Evolutionary conservation across 495 filamentous ascomycete species (phyloP).

Genomic region (Pyrenula massariospora): DNA sequence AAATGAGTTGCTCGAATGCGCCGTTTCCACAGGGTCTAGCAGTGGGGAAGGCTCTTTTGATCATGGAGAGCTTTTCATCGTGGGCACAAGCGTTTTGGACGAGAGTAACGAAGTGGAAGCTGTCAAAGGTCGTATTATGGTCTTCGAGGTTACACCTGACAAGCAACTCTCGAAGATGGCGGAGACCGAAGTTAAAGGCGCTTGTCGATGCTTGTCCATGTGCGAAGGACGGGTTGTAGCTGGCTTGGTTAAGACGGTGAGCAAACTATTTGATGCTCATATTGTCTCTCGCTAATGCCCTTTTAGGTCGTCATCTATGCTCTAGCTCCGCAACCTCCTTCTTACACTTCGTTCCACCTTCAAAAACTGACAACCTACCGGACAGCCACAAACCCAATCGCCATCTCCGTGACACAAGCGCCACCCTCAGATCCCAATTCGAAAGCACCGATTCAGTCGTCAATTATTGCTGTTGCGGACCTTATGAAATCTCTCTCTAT

Average conservation of each 20-base stretch:
- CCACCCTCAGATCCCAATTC: slow-evolving; percentile 21
- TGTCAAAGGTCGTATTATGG: slow-evolving; percentile 63
- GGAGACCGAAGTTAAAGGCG: slow-evolving; percentile 54
- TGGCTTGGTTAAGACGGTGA: slow-evolving; percentile 73
- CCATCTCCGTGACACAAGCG: slow-evolving; percentile 48
- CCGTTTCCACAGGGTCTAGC: slow-evolving; percentile 28
- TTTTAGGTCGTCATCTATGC: slow-evolving; percentile 45
- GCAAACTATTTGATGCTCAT: slow-evolving; percentile 6
- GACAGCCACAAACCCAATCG: slow-evolving; percentile 74
- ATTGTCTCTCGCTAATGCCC: slow-evolving; percentile 16
- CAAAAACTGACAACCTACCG: slow-evolving; percentile 62
- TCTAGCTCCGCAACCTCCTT: slow-evolving; percentile 35
- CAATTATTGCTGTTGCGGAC: slow-evolving; percentile 71
- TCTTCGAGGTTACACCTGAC: slow-evolving; percentile 71
- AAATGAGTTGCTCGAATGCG: slow-evolving; percentile 74
- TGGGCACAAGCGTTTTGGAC: slow-evolving; percentile 71
- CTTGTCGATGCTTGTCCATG: slow-evolving; percentile 65
- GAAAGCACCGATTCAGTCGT: slow-evolving; percentile 3
- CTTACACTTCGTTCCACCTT: slow-evolving; percentile 36
- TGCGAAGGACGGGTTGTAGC: slow-evolving; percentile 72
- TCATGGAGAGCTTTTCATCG: slow-evolving; percentile 54
- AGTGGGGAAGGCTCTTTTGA: slow-evolving; percentile 63
- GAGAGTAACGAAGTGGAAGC: slow-evolving; percentile 40
- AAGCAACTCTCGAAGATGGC: slow-evolving; percentile 56
- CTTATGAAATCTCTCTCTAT: slow-evolving; percentile 88